Evolutionary conservation across 805 yeast genomes (phyloP).

Genomic region (Ogataea neopini): DNA sequence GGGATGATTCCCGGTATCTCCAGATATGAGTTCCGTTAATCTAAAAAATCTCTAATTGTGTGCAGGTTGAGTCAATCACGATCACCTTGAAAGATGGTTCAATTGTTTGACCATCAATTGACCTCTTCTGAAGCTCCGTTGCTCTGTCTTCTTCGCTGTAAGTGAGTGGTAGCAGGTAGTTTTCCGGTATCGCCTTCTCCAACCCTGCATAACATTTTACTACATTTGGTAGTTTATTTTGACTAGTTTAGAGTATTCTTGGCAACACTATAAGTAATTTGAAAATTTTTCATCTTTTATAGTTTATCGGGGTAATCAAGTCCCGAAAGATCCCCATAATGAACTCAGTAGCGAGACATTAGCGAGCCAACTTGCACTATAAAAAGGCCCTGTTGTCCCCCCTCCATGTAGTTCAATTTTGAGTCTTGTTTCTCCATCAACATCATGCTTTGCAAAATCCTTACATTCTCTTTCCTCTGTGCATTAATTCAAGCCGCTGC

Average conservation of each 20-base stretch:
- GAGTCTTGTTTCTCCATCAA: too few relatives aligned
- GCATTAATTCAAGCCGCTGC: conserved; percentile 3
- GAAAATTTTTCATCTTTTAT: neutral
- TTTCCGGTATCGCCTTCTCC: neutral
- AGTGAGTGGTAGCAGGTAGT: too few relatives aligned
- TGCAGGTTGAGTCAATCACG: too few relatives aligned
- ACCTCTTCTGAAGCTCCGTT: too few relatives aligned
- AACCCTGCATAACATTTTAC: neutral
- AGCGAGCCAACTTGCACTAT: too few relatives aligned
- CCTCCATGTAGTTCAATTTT: too few relatives aligned
- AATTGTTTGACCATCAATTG: neutral
- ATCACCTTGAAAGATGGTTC: too few relatives aligned
- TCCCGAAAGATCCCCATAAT: too few relatives aligned
- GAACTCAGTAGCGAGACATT: too few relatives aligned
- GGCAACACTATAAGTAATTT: neutral
- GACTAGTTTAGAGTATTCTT: neutral
- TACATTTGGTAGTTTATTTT: neutral
- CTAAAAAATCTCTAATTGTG: neutral
- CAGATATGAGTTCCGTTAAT: neutral
- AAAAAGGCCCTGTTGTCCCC: too few relatives aligned
- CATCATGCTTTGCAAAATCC: neutral
- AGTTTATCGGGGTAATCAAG: too few relatives aligned
- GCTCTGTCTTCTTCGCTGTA: too few relatives aligned
- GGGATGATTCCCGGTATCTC: conserved; percentile 2
- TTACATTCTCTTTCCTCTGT: neutral